Conservation (phyloP, 2,329 filamentous ascomycete species). For the Rhynchosporium secalis region DNA sequence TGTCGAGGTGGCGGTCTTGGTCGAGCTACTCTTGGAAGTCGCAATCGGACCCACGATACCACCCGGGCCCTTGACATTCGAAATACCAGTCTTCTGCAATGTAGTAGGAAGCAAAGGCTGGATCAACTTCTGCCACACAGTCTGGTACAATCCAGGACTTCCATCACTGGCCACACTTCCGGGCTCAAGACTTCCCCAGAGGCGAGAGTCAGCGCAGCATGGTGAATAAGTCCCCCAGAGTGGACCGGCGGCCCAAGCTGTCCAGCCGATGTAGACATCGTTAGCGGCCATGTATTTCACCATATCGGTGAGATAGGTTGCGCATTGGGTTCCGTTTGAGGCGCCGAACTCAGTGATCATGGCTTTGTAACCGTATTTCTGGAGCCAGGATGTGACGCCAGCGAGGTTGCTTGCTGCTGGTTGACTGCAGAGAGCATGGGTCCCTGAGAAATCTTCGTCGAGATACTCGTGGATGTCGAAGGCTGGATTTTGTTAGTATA, state of each 20-base stretch:
- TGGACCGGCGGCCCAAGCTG: slow-evolving; percentile 52
- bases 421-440: slow-evolving; percentile 45
- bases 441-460: slow-evolving; percentile 49
- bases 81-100: slow-evolving; percentile 19
- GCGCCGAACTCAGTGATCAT: slow-evolving; percentile 53
- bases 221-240: slow-evolving; percentile 49
- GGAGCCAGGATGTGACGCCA: slow-evolving; percentile 48
- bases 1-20: neutral
- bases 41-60: slow-evolving; percentile 1
- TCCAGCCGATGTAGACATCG: slow-evolving; percentile 52
- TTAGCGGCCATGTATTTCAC: slow-evolving; percentile 50
- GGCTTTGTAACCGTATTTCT: slow-evolving; percentile 47
- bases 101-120: slow-evolving; percentile 46
- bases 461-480: slow-evolving; percentile 55
- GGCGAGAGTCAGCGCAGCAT: slow-evolving; percentile 44
- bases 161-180: slow-evolving; percentile 47
- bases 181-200: slow-evolving; percentile 49
- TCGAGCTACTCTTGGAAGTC: neutral
- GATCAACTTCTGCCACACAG: slow-evolving; percentile 48
- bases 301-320: slow-evolving; percentile 44
- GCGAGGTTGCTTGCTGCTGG: slow-evolving; percentile 44
- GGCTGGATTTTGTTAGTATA: slow-evolving; percentile 33
- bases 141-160: slow-evolving; percentile 47
- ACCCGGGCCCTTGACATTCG: slow-evolving; percentile 18
- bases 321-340: slow-evolving; percentile 46